These are phyloP conservation scores for Kwoniella heveanensis DNA, from an alignment of 768 basidiomycete species.

Conservation along the genomic window DNA sequence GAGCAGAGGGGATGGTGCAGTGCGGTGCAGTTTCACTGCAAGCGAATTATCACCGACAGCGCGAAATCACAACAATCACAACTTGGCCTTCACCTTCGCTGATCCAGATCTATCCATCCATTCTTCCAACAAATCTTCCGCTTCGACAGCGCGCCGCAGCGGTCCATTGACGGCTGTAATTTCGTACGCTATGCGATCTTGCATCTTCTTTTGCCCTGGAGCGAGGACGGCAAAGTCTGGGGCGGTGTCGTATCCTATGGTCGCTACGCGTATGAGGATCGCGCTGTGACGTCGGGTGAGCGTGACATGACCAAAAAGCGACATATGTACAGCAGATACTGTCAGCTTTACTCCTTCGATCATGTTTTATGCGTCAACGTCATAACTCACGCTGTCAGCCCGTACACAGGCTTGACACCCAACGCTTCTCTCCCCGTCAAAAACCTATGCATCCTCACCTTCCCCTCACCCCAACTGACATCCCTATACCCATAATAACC, in stretches of 20 bases:
- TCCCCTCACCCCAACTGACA: slow-evolving; percentile 59
- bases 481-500: slow-evolving; percentile 60
- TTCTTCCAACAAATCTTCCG: slow-evolving; percentile 37
- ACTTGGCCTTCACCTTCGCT: background rate
- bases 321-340: background rate
- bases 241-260: slow-evolving; percentile 60
- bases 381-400: slow-evolving; percentile 76
- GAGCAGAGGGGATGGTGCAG: too few species aligned
- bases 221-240: slow-evolving; percentile 62
- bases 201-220: slow-evolving; percentile 58
- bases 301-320: too few species aligned
- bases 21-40: background rate
- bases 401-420: slow-evolving; percentile 85
- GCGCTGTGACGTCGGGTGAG: too few species aligned
- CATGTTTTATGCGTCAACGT: too few species aligned
- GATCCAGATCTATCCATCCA: slow-evolving; percentile 21
- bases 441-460: slow-evolving; percentile 71
- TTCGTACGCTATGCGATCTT: slow-evolving; percentile 60
- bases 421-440: slow-evolving; percentile 81
- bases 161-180: slow-evolving; percentile 44
- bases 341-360: too few species aligned
- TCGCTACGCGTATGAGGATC: slow-evolving; percentile 63
- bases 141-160: slow-evolving; percentile 30
- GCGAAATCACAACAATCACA: background rate
- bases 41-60: background rate